Evolutionary conservation across 768 basidiomycete species (phyloP).

Genomic region (Termitomyces sp.): DNA sequence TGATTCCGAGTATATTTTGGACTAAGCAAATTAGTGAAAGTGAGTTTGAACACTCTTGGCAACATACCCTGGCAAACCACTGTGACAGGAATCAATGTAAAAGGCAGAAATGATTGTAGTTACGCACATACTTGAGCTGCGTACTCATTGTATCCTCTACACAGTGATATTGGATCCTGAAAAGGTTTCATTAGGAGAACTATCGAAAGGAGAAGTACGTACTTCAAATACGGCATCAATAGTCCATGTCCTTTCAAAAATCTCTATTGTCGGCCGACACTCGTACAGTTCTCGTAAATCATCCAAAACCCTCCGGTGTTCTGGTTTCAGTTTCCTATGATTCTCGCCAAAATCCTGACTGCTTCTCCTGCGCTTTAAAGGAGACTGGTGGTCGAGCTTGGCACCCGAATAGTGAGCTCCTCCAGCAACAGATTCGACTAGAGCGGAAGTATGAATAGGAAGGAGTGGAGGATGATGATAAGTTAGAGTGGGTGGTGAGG

Average conservation of each 20-base stretch:
- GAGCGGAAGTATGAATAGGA: slow-evolving; percentile 42
- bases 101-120: neutral
- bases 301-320: slow-evolving; percentile 44
- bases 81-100: slow-evolving; percentile 12
- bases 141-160: slow-evolving; percentile 44
- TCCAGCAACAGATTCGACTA: slow-evolving; percentile 53
- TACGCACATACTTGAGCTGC: slow-evolving; percentile 45
- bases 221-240: slow-evolving; percentile 55
- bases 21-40: slow-evolving; percentile 26
- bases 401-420: slow-evolving; percentile 60
- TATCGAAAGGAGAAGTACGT: neutral
- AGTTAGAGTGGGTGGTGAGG: slow-evolving; percentile 36
- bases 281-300: slow-evolving; percentile 57
- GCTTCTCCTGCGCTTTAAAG: slow-evolving; percentile 29
- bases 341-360: slow-evolving; percentile 26
- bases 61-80: slow-evolving; percentile 50
- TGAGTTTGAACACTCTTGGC: neutral
- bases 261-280: slow-evolving; percentile 44
- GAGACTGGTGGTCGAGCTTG: slow-evolving; percentile 29
- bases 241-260: slow-evolving; percentile 48
- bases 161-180: slow-evolving; percentile 45
- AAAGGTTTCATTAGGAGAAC: neutral
- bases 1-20: slow-evolving; percentile 48
- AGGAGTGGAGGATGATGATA: slow-evolving; percentile 42
- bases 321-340: slow-evolving; percentile 31